phyloP scores from a whole-genome alignment of 306 rosid species.

The Quercus mongolica region DNA sequence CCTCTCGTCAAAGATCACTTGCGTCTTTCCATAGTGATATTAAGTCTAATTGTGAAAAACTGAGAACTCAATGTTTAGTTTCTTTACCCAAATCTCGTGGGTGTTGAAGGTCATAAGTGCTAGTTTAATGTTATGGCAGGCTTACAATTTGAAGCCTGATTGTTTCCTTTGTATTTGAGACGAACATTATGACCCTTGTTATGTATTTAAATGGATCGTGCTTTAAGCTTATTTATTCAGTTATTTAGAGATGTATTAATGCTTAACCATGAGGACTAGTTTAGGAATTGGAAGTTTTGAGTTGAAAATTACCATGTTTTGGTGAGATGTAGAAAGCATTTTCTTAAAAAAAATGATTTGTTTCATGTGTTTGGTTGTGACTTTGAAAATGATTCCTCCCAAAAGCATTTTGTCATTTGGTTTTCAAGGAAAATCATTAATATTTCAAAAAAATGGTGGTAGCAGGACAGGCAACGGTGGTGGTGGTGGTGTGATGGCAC shows the following conservation, averaged over 20 bases:
- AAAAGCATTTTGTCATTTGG: too few species aligned
- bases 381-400: too few species aligned
- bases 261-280: not conserved
- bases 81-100: constrained; percentile 47
- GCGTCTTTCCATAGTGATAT: constrained; percentile 56
- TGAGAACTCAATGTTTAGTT: constrained; percentile 44
- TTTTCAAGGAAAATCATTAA: too few species aligned
- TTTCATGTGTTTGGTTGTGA: too few species aligned
- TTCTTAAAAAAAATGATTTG: too few species aligned
- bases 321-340: too few species aligned
- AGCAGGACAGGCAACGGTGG: too few species aligned
- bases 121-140: constrained; percentile 15
- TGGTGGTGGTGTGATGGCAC: too few species aligned
- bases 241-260: not conserved
- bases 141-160: not conserved
- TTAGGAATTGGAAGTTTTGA: too few species aligned
- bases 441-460: too few species aligned
- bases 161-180: constrained; percentile 11
- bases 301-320: too few species aligned
- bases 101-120: constrained; percentile 20
- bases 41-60: constrained; percentile 49
- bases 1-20: constrained; percentile 54
- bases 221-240: not conserved
- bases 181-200: not conserved
- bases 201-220: not conserved